Evolutionary conservation across 805 yeast species (phyloP), one percentile per base, ranked within the genome.

Genomic region (Metschnikowia gruessii): DNA sequence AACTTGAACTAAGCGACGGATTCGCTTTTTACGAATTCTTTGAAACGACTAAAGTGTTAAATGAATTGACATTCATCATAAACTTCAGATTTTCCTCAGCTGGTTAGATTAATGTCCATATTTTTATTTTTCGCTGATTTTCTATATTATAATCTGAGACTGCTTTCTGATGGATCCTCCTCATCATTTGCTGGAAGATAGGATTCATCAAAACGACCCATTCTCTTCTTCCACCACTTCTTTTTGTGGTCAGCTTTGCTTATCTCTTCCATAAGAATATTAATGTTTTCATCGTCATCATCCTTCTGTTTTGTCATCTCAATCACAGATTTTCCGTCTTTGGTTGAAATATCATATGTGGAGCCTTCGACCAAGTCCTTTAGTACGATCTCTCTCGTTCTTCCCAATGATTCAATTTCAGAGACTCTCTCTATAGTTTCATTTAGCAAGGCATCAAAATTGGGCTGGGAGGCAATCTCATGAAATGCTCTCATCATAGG

Each of bases 401-500:
- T 76, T 8, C 83, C 85, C 45, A 87, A 68, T 0, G 88, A 77
- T 64, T 87, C 95, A 41, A 87, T 87, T 21, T 82, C 92, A 3
- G 79, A 75, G 2, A 87, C 86, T 41, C 95, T 68, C 43, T 82
- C 80, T 9, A 79, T 64, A 0, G 92, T 83, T 42, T 83, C 86
- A 15, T 77, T 75, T 24, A 87, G 64, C 18, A 87, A 65, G 47
- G 81, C 76, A 37, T 84, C 82, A 53, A 87, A 87, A 8, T 84
- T 86, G 0, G 87, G 85, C 63, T 80, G 82, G 2, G 79, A 68
- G 1, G 83, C 83, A 42, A 87, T 84, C 59, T 87, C 95, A 49
- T 85, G 80, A 61, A 87, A 87, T 4, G 92, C 95, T 54, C 91
- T 76, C 95, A 87, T 85, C 95, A 87, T 87, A 1, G 92, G 91